Base-by-base conservation (phyloP, 441 rosid species). In the Viola pubescens region DNA sequence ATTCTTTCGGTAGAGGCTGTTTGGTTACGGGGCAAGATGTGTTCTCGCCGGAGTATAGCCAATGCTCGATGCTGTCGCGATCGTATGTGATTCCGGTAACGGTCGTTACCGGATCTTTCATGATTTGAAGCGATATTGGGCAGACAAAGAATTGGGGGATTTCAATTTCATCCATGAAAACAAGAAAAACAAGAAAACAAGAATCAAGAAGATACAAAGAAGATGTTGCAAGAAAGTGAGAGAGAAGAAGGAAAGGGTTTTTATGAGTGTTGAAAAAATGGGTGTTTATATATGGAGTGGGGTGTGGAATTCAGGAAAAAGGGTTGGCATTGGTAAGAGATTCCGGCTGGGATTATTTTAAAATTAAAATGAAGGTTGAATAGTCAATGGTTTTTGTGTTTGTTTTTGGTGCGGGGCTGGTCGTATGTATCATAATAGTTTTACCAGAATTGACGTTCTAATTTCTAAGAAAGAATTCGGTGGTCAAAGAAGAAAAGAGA, bases 1-100 rank as follows among this genome's bases (percentile, higher is more conserved):
- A 81, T 62, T 73, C 83, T 14, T 12, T 38, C 4, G 82, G 75
- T 63, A 89, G 66, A 10, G 82, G 70, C 37, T 75, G 90, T 56
- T 83, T 81, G 9, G 90, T 85, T 56, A 85, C 86, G 0, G 95
- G 90, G 72, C 97, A 89, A 6, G 58, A 64, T 0, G 68, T 64
- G 66, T 67, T 73, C 59, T 38, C 68, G 9, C 69, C 60, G 5
- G 48, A 66, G 59, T 70, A 71, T 56, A 89, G 76, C 97, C 92
- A 85, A 1, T 76, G 76, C 49, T 86, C 92, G 40, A 87, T 89
- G 83, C 75, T 76, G 9, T 78, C 82, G 4, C 97, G 81, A 61
- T 89, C 97, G 52, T 89, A 89, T 12, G 97, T 83, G 60, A 89
- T 89, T 43, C 95, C 97, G 3, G 97, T 80, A 42, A 75, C 57